Percentiles rank a stretch among this genome's conserved stretches.
Evolutionary conservation across 768 basidiomycete species (phyloP).

Genomic region (Macrolepiota albuminosa): DNA sequence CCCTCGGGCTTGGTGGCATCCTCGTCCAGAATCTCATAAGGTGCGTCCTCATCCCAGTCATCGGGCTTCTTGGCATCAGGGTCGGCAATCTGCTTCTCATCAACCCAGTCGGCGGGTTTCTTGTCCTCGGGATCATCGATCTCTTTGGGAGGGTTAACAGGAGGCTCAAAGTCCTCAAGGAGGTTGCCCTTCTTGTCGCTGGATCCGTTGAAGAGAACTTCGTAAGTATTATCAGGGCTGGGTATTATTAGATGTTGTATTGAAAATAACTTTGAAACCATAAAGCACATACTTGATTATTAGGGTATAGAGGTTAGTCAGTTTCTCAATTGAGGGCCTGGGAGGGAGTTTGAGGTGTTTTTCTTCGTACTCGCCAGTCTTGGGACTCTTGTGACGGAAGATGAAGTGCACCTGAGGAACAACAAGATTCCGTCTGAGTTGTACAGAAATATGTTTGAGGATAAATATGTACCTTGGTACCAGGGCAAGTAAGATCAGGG

Average conservation of each 20-base stretch:
- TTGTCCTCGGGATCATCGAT: slow-evolving; percentile 89
- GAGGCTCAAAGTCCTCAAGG: slow-evolving; percentile 88
- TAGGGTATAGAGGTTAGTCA: slow-evolving; percentile 93
- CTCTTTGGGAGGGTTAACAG: slow-evolving; percentile 90
- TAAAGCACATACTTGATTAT: slow-evolving; percentile 68
- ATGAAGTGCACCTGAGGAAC: slow-evolving; percentile 86
- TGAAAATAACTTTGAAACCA: background rate
- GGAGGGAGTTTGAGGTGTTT: slow-evolving; percentile 88
- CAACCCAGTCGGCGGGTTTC: slow-evolving; percentile 94
- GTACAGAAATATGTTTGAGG: background rate
- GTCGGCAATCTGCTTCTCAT: slow-evolving; percentile 80
- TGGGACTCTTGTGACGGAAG: slow-evolving; percentile 95
- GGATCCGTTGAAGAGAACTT: slow-evolving; percentile 87
- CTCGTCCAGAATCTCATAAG: slow-evolving; percentile 85
- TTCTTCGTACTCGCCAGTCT: slow-evolving; percentile 91
- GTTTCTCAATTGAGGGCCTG: slow-evolving; percentile 82
- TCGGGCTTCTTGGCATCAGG: slow-evolving; percentile 85
- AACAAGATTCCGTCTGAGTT: background rate
- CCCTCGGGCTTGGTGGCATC: slow-evolving; percentile 89
- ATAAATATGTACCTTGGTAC: slow-evolving; percentile 63
- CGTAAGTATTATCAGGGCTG: slow-evolving; percentile 92
- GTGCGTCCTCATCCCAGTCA: slow-evolving; percentile 98
- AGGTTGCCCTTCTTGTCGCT: slow-evolving; percentile 75
- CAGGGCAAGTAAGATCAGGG: slow-evolving; percentile 90
- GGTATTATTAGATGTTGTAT: slow-evolving; percentile 1